These are phyloP conservation scores for Neurospora sublineolata DNA, from an alignment of 495 filamentous ascomycete genomes.

Conservation along the genomic window DNA sequence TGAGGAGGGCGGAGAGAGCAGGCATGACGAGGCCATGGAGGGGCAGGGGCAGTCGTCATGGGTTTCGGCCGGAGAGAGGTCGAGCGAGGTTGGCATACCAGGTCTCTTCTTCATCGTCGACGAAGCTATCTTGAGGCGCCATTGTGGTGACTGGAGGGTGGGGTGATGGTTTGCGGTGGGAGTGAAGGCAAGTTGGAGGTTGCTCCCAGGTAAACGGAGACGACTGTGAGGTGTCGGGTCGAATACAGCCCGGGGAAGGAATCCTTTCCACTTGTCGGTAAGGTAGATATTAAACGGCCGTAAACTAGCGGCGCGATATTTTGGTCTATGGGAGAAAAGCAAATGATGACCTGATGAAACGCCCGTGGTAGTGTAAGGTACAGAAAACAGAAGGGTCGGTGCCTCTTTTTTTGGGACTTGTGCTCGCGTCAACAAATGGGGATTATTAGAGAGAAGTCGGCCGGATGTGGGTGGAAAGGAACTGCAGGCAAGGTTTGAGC, in stretches of 20 bases:
- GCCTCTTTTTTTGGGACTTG: not conserved
- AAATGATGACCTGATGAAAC: conserved; percentile 11
- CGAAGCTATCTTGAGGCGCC: conserved; percentile 86
- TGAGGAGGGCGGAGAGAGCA: conserved; percentile 2
- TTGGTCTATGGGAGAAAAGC: conserved; percentile 8
- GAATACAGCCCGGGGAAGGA: not conserved
- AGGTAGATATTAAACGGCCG: conserved; percentile 11
- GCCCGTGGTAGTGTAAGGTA: conserved; percentile 17
- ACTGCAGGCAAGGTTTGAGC: conserved; percentile 6
- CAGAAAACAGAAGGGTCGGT: conserved; percentile 2
- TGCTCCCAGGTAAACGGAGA: conserved; percentile 6
- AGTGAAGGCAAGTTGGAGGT: not conserved
- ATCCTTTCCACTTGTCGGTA: not conserved
- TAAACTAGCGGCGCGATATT: not conserved
- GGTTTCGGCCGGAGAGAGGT: not conserved
- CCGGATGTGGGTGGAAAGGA: conserved; percentile 16
- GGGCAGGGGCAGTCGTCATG: not conserved
- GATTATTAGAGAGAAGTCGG: conserved; percentile 11
- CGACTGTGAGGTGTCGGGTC: not conserved
- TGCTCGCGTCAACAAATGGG: not conserved
- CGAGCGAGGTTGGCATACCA: conserved; percentile 46
- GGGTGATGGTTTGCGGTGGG: conserved; percentile 9
- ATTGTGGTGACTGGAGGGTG: conserved; percentile 33
- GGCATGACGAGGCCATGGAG: not conserved
- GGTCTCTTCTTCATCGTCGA: conserved; percentile 91